A percentile compares a stretch with the other conserved stretches of the same genome.
Conservation (phyloP, 2,329 filamentous ascomycete species). For the Aspergillus novofumigatus region DNA sequence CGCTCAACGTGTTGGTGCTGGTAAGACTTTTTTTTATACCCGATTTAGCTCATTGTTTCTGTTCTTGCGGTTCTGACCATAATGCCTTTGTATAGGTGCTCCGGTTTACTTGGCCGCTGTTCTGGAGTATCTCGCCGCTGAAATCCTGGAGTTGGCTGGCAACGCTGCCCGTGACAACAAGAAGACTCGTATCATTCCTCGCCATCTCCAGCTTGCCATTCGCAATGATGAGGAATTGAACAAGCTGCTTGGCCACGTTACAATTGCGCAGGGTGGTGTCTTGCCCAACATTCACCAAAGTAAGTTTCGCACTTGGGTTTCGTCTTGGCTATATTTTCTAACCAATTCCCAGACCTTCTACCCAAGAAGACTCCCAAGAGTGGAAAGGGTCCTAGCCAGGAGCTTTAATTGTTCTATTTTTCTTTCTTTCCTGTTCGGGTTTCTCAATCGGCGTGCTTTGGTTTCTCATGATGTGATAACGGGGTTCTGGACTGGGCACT, state of each 20-base stretch:
- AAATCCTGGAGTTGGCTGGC: conserved; percentile 97
- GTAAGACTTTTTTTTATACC: conserved; percentile 43
- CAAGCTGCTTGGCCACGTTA: conserved; percentile 95
- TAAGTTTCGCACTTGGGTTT: conserved; percentile 48
- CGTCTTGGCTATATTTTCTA: conserved; percentile 1
- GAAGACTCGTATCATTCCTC: conserved; percentile 99
- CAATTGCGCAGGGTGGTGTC: conserved; percentile 95
- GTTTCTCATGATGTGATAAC: conserved; percentile 67
- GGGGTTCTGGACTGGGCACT: conserved; percentile 63
- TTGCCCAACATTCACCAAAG: conserved; percentile 96
- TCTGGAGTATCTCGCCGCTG: conserved; percentile 95
- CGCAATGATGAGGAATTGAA: conserved; percentile 99
- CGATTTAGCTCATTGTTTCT: neutral
- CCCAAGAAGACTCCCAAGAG: conserved; percentile 98
- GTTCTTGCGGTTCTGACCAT: neutral
- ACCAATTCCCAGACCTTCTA: conserved; percentile 69
- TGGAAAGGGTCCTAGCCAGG: conserved; percentile 88
- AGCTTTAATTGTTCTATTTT: conserved; percentile 67
- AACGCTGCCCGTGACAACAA: conserved; percentile 99
- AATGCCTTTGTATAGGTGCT: conserved; percentile 51
- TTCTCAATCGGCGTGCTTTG: conserved; percentile 71
- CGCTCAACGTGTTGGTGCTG: conserved; percentile 97
- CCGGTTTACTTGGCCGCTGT: conserved; percentile 97
- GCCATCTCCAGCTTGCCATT: conserved; percentile 98
- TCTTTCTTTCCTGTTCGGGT: conserved; percentile 49